Evolutionary conservation across 164 flowering plant species (phyloP).

Genomic region (Malania oleifera): DNA sequence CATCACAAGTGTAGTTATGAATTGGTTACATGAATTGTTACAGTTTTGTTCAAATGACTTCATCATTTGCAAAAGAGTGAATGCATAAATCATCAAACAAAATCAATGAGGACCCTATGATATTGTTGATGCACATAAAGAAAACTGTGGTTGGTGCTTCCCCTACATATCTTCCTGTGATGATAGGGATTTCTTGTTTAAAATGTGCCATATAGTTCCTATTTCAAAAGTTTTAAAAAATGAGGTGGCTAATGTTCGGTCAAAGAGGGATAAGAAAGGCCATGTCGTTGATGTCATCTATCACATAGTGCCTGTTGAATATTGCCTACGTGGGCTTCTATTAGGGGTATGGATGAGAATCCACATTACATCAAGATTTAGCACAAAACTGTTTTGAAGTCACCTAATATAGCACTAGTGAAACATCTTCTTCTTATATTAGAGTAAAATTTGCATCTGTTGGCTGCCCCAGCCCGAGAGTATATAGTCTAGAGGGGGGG

Average conservation of each 20-base stretch:
- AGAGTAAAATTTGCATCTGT: slow-evolving; percentile 77
- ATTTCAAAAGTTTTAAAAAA: slow-evolving; percentile 26
- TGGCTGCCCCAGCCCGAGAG: too few relatives aligned
- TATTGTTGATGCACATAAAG: slow-evolving; percentile 36
- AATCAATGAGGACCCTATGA: slow-evolving; percentile 20
- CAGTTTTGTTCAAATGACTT: slow-evolving; percentile 56
- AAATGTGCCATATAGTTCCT: slow-evolving; percentile 20
- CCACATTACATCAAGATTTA: slow-evolving; percentile 54
- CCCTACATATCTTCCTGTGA: slow-evolving; percentile 54
- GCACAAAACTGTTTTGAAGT: slow-evolving; percentile 48
- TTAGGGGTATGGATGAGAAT: slow-evolving; percentile 87
- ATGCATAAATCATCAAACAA: slow-evolving; percentile 40
- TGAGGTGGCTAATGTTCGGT: slow-evolving; percentile 28
- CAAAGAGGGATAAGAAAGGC: slow-evolving; percentile 33
- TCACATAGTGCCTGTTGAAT: slow-evolving; percentile 60
- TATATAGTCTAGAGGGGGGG: too few relatives aligned
- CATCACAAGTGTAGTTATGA: slow-evolving; percentile 19
- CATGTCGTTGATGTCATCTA: slow-evolving; percentile 54
- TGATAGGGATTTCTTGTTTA: slow-evolving; percentile 57
- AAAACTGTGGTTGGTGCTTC: slow-evolving; percentile 96
- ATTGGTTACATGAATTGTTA: slow-evolving; percentile 58
- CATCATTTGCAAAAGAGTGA: slow-evolving; percentile 55
- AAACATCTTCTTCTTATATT: slow-evolving; percentile 55
- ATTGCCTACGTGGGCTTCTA: slow-evolving; percentile 75
- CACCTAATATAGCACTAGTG: slow-evolving; percentile 42